A percentile compares a stretch with the other conserved stretches of the same genome.
Evolutionary conservation across 2,329 filamentous ascomycete genomes (phyloP).

Genomic region (Alternaria viburni): DNA sequence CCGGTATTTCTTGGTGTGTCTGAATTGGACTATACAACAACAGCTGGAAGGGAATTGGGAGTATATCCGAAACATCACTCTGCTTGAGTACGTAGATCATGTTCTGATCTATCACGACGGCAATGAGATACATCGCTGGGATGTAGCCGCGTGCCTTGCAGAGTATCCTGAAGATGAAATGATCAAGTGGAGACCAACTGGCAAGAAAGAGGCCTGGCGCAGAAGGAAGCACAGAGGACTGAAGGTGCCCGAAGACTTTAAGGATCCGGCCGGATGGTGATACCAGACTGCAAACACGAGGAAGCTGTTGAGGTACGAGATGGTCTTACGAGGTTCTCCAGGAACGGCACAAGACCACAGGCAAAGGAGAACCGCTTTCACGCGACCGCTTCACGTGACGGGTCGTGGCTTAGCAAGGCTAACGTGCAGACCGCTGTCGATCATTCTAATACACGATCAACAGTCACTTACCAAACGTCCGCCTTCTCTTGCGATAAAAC

Average conservation of each 20-base stretch:
- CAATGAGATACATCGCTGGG: not conserved
- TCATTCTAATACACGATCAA: not conserved
- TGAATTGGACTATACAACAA: not conserved
- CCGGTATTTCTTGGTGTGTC: not conserved
- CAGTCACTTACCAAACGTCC: not conserved
- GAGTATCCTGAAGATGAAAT: not conserved
- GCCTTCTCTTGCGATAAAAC: not conserved
- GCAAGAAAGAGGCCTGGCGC: not conserved
- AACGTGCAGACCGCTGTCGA: not conserved
- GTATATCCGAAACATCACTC: not conserved
- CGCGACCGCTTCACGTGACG: accelerated
- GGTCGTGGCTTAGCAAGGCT: not conserved
- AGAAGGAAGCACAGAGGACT: not conserved
- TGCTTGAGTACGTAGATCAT: not conserved
- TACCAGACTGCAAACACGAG: not conserved
- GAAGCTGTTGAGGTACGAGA: not conserved
- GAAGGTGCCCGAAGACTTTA: not conserved
- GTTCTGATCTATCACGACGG: not conserved
- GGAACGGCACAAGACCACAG: not conserved
- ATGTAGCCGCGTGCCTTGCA: not conserved
- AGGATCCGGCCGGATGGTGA: accelerated
- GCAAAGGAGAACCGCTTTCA: not conserved
- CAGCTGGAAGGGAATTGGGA: not conserved
- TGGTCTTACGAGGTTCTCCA: not conserved
- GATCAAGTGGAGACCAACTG: not conserved